Base-by-base conservation (phyloP, 495 filamentous ascomycete genomes). In the Aspergillus saccharolyticus region DNA sequence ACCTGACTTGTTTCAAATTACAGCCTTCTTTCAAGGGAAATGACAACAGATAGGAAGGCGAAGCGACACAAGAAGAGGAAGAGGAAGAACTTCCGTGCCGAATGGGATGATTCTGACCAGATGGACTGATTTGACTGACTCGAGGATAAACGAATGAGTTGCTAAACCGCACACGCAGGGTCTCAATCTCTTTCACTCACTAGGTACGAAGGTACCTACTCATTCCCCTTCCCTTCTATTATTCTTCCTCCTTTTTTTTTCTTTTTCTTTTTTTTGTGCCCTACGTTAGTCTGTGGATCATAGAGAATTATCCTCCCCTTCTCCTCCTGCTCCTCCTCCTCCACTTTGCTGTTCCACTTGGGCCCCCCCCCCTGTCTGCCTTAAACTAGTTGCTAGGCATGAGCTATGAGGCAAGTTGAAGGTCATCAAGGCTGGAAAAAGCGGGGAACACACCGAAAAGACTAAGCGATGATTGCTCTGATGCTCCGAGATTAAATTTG, bases 401-500 rank as follows among this genome's bases (percentile, higher is more conserved):
- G 33, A 39, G 33, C 10, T 30, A 10, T n/a, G n/a, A n/a, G 33
- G 12, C 33, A 39, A 39, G 12, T 39, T 12, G 33, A 5, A 5
- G 33, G 33, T 8, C 33, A 39, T 39, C 33, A 39, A 39, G 33
- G 33, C 33, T 39, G 33, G 33, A 39, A 15, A 30, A 12, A 39
- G 33, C 33, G 33, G 33, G 33, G 33, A 39, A 39, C 33, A 8
- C 7, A 39, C 33, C 4, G 33, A 39, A 5, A 28, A 28, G 25
- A 30, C 16, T 42, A 25, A 51, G 55, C 44, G 33, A 33, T 42
- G 44, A n/a, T n/a, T n/a, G 33, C 42, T 19, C 21, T 22, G n/a
- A 28, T 17, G 19, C n/a, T 17, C n/a, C 18, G 39, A 24, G 20
- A 45, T 54, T 57, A 46, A 51, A 33, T 53, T 57, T 42, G 10